Evolutionary conservation across 768 basidiomycete genomes (phyloP).

Genomic region (Lyophyllum semitale): DNA sequence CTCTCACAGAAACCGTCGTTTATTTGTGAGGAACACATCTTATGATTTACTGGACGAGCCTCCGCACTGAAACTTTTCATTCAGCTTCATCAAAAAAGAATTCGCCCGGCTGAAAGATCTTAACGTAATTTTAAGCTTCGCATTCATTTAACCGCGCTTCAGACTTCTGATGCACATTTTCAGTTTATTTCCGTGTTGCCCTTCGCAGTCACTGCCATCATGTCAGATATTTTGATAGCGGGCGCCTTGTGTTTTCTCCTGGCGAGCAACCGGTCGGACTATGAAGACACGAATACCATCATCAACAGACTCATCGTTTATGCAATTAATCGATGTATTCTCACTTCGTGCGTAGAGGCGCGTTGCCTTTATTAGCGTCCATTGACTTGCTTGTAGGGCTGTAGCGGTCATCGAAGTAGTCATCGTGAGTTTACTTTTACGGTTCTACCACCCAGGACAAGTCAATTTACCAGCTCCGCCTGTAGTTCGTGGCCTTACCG

Average conservation of each 20-base stretch:
- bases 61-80: not conserved
- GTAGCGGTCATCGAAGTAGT: slow-evolving; percentile 40
- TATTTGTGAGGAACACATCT: slow-evolving; percentile 29
- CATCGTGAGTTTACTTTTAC: slow-evolving; percentile 23
- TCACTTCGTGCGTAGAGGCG: slow-evolving; percentile 46
- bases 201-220: slow-evolving; percentile 44
- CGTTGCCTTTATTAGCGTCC: not conserved
- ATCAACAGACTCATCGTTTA: slow-evolving; percentile 49
- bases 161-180: not conserved
- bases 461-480: not conserved
- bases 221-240: slow-evolving; percentile 50
- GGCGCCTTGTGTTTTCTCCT: slow-evolving; percentile 42
- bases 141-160: not conserved
- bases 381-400: slow-evolving; percentile 26
- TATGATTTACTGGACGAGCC: not conserved
- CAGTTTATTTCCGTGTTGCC: slow-evolving; percentile 41
- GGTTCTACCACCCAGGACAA: not conserved
- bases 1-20: slow-evolving; percentile 35
- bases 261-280: slow-evolving; percentile 39
- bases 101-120: slow-evolving; percentile 36
- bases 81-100: slow-evolving; percentile 39
- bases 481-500: slow-evolving; percentile 40
- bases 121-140: slow-evolving; percentile 26
- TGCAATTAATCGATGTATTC: slow-evolving; percentile 51
- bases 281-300: slow-evolving; percentile 42